Evolutionary conservation across 2,329 filamentous ascomycete genomes (phyloP).

Genomic region (Penicillium sclerotigenum): DNA sequence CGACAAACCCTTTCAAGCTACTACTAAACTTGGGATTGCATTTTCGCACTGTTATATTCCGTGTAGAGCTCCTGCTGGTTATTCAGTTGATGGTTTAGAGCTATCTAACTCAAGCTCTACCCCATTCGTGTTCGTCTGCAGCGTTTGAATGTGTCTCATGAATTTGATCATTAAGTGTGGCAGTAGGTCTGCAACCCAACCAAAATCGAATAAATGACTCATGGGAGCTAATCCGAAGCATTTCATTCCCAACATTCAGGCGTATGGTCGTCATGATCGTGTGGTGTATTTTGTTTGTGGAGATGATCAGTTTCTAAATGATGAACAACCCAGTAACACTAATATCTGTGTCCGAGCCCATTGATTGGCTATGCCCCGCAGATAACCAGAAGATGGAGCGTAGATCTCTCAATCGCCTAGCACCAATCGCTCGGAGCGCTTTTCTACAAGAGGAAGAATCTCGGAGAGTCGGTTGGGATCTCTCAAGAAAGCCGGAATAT

Average conservation of each 20-base stretch:
- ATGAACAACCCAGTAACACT: not conserved
- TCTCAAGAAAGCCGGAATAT: conserved; percentile 71
- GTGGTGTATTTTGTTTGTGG: not conserved
- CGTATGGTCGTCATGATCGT: not conserved
- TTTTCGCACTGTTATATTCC: not conserved
- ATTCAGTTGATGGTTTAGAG: conserved; percentile 23
- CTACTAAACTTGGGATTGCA: not conserved
- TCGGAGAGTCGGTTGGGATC: conserved; percentile 74
- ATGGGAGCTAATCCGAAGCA: not conserved
- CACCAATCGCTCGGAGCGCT: conserved; percentile 57
- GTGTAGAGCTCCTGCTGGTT: not conserved
- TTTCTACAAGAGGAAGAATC: conserved; percentile 68
- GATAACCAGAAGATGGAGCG: not conserved
- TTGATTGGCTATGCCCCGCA: not conserved
- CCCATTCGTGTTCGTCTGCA: not conserved
- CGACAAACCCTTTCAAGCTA: not conserved
- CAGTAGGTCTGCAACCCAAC: not conserved
- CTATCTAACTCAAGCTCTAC: not conserved
- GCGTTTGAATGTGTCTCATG: not conserved
- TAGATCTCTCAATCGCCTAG: conserved; percentile 20
- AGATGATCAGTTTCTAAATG: not conserved
- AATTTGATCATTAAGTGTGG: not conserved
- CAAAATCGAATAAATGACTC: not conserved
- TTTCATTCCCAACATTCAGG: not conserved
- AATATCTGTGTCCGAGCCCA: not conserved